phyloP scores from a whole-genome alignment of 805 yeast species.

The Candida nonsorbophila region DNA sequence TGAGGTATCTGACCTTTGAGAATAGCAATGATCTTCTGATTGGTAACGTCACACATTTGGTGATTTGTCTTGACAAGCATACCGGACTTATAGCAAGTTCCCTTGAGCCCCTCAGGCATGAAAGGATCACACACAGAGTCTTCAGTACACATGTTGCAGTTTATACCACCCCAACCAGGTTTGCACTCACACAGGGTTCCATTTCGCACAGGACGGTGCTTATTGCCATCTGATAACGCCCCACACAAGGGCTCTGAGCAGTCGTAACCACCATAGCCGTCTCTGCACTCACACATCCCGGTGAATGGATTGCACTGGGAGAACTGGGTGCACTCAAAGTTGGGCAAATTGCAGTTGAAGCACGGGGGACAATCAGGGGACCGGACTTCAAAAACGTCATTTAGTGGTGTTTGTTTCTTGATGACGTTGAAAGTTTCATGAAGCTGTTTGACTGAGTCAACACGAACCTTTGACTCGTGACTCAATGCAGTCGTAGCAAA shows the following conservation, averaged over 20 bases:
- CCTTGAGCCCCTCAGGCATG: slow-evolving; percentile 79
- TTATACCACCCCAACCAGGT: slow-evolving; percentile 90
- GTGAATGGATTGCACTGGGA: slow-evolving; percentile 83
- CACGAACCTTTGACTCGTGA: too few relatives aligned
- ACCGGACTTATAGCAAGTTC: slow-evolving; percentile 88
- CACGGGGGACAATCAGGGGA: slow-evolving; percentile 74
- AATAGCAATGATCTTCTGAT: slow-evolving; percentile 74
- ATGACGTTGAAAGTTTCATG: slow-evolving; percentile 14
- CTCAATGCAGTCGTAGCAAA: too few relatives aligned
- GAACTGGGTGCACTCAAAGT: slow-evolving; percentile 85
- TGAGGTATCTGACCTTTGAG: slow-evolving; percentile 81
- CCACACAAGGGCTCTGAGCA: slow-evolving; percentile 90
- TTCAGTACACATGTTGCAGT: slow-evolving; percentile 77
- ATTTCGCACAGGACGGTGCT: slow-evolving; percentile 59
- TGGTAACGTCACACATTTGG: slow-evolving; percentile 95
- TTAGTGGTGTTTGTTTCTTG: slow-evolving; percentile 15
- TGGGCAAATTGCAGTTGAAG: slow-evolving; percentile 91
- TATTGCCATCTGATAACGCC: slow-evolving; percentile 56
- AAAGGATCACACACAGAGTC: slow-evolving; percentile 80
- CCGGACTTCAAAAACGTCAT: slow-evolving; percentile 19
- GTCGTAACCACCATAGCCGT: slow-evolving; percentile 92
- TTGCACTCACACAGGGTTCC: slow-evolving; percentile 64
- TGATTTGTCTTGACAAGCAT: slow-evolving; percentile 72
- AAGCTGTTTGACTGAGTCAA: slow-evolving; percentile 7
- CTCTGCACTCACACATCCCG: slow-evolving; percentile 88